Conservation (phyloP, 352 stramenopile species). For the Pythium coloratum region DNA sequence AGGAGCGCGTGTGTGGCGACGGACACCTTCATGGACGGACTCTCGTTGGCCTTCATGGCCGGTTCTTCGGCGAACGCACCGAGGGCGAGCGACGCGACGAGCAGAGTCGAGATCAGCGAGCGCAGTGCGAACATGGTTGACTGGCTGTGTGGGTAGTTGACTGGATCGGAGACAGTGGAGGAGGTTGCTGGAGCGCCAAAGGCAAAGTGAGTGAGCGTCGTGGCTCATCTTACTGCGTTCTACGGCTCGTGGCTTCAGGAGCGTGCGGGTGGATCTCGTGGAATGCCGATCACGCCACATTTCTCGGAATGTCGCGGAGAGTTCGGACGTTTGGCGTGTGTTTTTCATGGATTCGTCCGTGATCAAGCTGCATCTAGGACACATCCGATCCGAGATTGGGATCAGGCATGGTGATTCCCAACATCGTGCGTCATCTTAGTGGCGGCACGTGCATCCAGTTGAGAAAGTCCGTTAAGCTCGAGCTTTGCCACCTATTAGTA, state of each 20-base stretch:
- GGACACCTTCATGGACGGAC: background rate
- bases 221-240: background rate
- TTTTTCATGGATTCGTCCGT: no score
- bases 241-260: background rate
- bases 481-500: no score
- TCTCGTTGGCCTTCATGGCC: background rate
- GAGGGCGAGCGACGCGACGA: background rate
- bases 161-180: background rate
- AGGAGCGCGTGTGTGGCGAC: conserved; percentile 7
- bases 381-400: no score
- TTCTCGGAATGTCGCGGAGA: no score
- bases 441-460: no score
- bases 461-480: no score
- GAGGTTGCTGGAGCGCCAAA: conserved; percentile 3
- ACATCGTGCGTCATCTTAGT: no score
- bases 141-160: background rate
- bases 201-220: background rate
- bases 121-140: conserved; percentile 6
- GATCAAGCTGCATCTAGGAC: no score
- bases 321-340: no score
- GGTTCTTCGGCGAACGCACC: conserved; percentile 1
- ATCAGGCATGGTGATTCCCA: no score
- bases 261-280: background rate
- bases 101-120: conserved; percentile 19
- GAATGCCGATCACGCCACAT: background rate